Conservation (phyloP, 192 early-diverging fungal genomes). For the Linnemannia elongata region DNA sequence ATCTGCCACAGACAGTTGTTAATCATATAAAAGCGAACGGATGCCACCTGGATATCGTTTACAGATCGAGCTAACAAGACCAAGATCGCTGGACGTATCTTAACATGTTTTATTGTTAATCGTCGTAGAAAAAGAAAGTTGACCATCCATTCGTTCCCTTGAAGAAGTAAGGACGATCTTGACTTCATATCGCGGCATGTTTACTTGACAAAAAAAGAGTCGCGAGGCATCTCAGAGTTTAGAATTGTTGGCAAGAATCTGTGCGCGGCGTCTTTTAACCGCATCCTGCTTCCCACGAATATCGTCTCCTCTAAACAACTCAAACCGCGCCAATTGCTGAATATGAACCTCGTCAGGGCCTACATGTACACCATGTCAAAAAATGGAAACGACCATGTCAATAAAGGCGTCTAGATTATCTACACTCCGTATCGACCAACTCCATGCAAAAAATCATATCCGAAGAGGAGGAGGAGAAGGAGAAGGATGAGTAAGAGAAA, state of each 20-base stretch:
- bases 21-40: no score
- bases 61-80: no score
- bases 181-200: neutral
- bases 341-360: slow-evolving; percentile 92
- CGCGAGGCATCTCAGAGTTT: slow-evolving; percentile 19
- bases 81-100: no score
- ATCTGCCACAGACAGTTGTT: no score
- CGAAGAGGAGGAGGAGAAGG: no score
- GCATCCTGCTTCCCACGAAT: slow-evolving; percentile 51
- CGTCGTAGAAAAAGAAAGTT: no score
- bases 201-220: no score
- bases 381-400: neutral
- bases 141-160: no score
- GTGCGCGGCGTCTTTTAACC: slow-evolving; percentile 18
- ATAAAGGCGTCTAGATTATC: neutral
- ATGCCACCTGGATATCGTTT: no score
- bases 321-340: slow-evolving; percentile 84
- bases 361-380: neutral
- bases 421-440: neutral
- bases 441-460: neutral
- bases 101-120: no score
- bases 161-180: no score
- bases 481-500: no score
- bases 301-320: slow-evolving; percentile 69
- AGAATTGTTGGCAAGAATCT: slow-evolving; percentile 36